These are phyloP conservation scores for Ogataea degrootiae DNA, from an alignment of 805 yeast species.

Conservation along the genomic window DNA sequence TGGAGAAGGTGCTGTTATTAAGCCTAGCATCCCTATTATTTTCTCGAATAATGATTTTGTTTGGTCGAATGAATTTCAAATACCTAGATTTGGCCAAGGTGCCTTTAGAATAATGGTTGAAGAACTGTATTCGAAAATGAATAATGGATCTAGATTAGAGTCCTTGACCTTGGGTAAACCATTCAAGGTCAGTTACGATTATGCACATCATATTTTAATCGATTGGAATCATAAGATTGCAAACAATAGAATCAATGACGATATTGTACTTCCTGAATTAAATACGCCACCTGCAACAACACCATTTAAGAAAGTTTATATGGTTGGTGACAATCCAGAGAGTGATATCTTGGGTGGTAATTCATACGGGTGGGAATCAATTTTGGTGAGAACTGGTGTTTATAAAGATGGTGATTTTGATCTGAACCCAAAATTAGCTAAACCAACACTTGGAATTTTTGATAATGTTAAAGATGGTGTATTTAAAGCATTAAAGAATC, in stretches of 20 bases:
- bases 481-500: constrained; percentile 18
- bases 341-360: constrained; percentile 90
- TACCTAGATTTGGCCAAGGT: constrained; percentile 90
- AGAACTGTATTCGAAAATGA: constrained; percentile 41
- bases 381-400: constrained; percentile 85
- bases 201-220: constrained; percentile 67
- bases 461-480: constrained; percentile 47
- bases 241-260: constrained; percentile 10
- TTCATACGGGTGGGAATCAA: constrained; percentile 81
- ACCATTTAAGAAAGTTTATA: constrained; percentile 64
- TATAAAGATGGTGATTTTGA: constrained; percentile 56
- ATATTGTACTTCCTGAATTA: constrained; percentile 38
- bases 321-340: constrained; percentile 98
- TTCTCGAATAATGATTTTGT: constrained; percentile 80
- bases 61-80: constrained; percentile 79
- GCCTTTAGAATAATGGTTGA: constrained; percentile 67
- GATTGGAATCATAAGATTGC: constrained; percentile 43
- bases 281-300: constrained; percentile 34
- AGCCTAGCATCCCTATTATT: constrained; percentile 64
- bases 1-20: constrained; percentile 7
- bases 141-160: constrained; percentile 40
- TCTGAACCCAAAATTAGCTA: constrained; percentile 25
- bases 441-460: constrained; percentile 47
- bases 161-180: constrained; percentile 79
- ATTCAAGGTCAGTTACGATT: constrained; percentile 70